Evolutionary conservation across 129 eudicot species (phyloP), one percentile per base, ranked within the genome.

Genomic region (Heracleum sosnowskyi): DNA sequence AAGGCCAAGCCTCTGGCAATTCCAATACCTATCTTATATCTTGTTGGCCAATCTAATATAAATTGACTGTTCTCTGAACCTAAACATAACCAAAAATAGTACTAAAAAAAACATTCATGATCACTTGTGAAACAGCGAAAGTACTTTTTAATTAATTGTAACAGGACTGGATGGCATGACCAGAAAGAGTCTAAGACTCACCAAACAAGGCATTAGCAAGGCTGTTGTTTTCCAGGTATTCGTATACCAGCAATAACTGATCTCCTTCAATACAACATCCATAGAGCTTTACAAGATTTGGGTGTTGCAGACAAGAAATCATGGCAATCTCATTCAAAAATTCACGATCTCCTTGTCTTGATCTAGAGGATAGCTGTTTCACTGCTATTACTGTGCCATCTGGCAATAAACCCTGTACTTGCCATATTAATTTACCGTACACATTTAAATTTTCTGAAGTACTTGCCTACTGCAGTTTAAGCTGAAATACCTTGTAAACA

Each of bases 311-410:
- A 78, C 97, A 88, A 26, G 97, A 92, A 76, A 92, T 92, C 88
- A 86, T 90, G 71, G 96, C 90, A 71, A 92, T 86, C 84, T 92
- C 97, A 47, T 92, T 92, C 83, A 92, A 69, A 72, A 92, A 92
- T 81, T 92, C 97, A 22, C 97, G 89, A 77, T 88, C 88, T 80
- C 97, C 97, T 81, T 92, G 97, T 79, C 80, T 88, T 26, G 97
- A 92, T 74, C 71, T 83, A 63, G 95, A 80, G 1, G 97, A 89
- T 77, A 92, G 95, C 70, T 90, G 93, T 84, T 92, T 90, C 66
- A 92, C 96, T 5, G 96, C 97, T 24, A 92, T 84, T 24, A 86
- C 83, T 0, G 95, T 90, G 45, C 96, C 96, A 84, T 92, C 91
- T 11, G 77, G 73, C 71, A 92, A 77, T 42, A 64, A 28, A 85